Evolutionary conservation across 2,329 filamentous ascomycete species (phyloP), one percentile per base, ranked within the genome.

Genomic region (Diaporthe sp.): DNA sequence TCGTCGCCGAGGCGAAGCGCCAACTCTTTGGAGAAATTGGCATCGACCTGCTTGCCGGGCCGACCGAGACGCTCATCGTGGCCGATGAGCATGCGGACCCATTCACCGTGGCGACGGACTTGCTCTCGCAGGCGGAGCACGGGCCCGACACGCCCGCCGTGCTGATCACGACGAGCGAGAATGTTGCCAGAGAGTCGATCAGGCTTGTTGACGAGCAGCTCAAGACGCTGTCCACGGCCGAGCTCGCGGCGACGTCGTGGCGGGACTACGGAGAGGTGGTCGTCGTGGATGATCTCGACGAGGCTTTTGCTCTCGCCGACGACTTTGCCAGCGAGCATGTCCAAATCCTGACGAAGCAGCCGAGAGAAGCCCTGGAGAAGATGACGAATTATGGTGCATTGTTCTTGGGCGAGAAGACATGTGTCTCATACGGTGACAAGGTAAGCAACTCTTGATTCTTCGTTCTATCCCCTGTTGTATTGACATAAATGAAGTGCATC

Each of bases 371-470:
- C 0, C 77, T 90, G 13, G 80, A 82, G 4, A 89, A 87, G 78
- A 89, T 89, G 87, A 82, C 76, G 1, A 84, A 88, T 68, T 89
- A 88, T 66, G 88, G 87, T 0, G 82, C 87, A 0, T 72, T 89
- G 9, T 89, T 89, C 79, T 78, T 89, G 28, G 87, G 88, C 0
- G 84, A 87, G 72, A 86, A 84, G 77, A 89, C 88, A 0, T 89
- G 87, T 76, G 87, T 89, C 1, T 86, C 84, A 0, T 89, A 88
- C 71, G 88, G 88, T 19, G 88, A 89, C 76, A 89, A 89, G 84
- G 85, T 85, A 76, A 64, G 79, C 58, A 22, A 22, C n/a, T 72
- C 38, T 35, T 38, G 8, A 57, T 50, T 13, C 17, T 15, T 55
- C 2, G 6, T 61, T 13, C 9, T n/a, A 2, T 45, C 15, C 13